Base-by-base conservation (phyloP, 2,329 filamentous ascomycete species). In the Xylariales sp. region DNA sequence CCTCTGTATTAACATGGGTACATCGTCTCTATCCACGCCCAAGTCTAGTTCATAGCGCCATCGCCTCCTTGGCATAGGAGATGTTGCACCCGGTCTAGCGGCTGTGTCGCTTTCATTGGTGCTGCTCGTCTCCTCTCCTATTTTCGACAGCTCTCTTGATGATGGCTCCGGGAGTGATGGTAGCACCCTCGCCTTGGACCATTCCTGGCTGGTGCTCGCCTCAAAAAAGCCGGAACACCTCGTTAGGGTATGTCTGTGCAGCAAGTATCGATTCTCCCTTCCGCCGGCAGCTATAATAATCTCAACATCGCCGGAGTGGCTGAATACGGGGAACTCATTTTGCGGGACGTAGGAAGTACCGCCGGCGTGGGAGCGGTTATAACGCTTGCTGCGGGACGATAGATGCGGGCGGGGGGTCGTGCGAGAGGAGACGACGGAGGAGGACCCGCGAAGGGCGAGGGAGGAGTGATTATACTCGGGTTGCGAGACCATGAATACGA, bases 191-290 rank as follows among this genome's bases (percentile, higher is more conserved):
- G 81, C 80, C 67, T 81, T 81, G 30, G 90, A 89, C 93, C 93
- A 97, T 78, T 94, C 90, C 65, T 91, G 89, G 75, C 89, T 93
- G 52, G 91, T 94, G 77, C 90, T 93, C 30, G 92, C 91, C 80
- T 97, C 93, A 78, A 98, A 98, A 83, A 97, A 97, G 16, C 93
- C 94, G 5, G 94, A 97, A 76, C 92, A 97, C 80, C 97, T 92
- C 39, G 92, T 90, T 72, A 98, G 83, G 48, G 95, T 97, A 75
- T 97, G 87, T 67, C 90, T 87, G 81, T 98, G 95, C 64, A 98
- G 85, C 54, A 97, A 85, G 78, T 97, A 98, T 69, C 92, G 87
- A 77, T 93, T 92, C 80, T 96, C 91, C 76, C 90, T 89, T 69
- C 88, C 85, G 61, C 91, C 83, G 14, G 88, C 86, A 76, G 86